Evolutionary conservation across 371 early-diverging fungal genomes (phyloP), one percentile per base, ranked within the genome.

Genomic region (Furculomyces boomerangus): DNA sequence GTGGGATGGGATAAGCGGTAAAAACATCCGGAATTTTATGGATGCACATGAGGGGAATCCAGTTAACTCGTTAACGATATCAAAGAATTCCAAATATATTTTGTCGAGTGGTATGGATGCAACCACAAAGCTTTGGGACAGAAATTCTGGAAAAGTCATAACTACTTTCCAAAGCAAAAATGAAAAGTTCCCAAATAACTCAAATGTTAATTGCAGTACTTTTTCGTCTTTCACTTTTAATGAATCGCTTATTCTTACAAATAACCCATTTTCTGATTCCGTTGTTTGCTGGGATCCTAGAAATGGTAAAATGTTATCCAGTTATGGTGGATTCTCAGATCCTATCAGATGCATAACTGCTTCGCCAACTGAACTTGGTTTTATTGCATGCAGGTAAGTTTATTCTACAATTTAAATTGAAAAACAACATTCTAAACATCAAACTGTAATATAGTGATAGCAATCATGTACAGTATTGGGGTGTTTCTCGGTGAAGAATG

Each of bases 1-100:
- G 24, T 91, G 87, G 84, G 92, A 93, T 60, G 81, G 79, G 16
- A 80, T 81, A 2, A 73, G 75, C 0, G 86, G 90, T 0, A 70
- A 74, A 26, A 84, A 82, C 56, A 72, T 81, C 31, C 74, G 76
- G 35, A 77, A 79, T 3, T 74, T 92, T 28, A 73, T 71, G 32
- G 60, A 66, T 39, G 90, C 88, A 0, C 93, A 94, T 62, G 67
- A 73, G 25, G 90, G 88, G 3, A 64, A 70, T n/a, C 70, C 81
- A 0, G 90, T 83, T 1, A 77, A 83, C 0, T 79, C 78, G 29
- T 79, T 84, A 2, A 58, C 71, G 18, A 75, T 91, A 31, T 83
- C 90, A 18, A 76, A 74, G 48, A 85, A 78, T 66, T 78, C 80
- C 25, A 74, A 76, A 30, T 90, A 82, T 60, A 55, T 90, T 14